Evolutionary conservation across 768 basidiomycete genomes (phyloP).

Genomic region (Mycena rebaudengoi): DNA sequence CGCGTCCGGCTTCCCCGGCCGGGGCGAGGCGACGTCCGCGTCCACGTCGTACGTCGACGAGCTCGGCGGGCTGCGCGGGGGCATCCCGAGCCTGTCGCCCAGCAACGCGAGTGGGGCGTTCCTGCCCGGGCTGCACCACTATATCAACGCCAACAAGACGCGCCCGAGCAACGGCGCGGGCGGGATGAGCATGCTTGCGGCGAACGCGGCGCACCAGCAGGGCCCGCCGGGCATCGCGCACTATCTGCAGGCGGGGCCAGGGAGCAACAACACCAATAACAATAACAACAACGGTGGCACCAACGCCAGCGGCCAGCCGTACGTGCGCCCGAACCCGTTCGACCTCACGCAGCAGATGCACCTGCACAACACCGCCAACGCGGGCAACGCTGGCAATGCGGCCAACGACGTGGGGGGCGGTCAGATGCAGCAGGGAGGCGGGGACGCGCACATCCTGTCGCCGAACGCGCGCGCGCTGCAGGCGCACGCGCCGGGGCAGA

Average conservation of each 20-base stretch:
- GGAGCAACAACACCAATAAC: constrained; percentile 40
- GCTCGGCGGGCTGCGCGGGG: constrained; percentile 44
- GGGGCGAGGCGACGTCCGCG: constrained; percentile 22
- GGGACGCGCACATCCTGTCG: constrained; percentile 53
- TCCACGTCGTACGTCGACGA: constrained; percentile 42
- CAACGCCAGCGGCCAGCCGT: constrained; percentile 31
- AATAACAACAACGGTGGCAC: constrained; percentile 1
- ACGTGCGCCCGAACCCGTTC: constrained; percentile 54
- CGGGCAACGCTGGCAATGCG: background rate
- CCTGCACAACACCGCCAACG: constrained; percentile 22
- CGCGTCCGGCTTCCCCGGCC: constrained; percentile 47
- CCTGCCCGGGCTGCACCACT: constrained; percentile 75
- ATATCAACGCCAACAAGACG: constrained; percentile 39
- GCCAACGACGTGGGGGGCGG: constrained; percentile 57
- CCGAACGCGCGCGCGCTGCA: constrained; percentile 84
- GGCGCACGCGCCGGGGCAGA: constrained; percentile 89
- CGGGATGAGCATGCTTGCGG: constrained; percentile 2
- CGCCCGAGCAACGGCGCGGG: background rate
- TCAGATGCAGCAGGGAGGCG: constrained; percentile 50
- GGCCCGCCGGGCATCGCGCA: constrained; percentile 19
- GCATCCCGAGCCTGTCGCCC: constrained; percentile 52
- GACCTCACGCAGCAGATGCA: constrained; percentile 51
- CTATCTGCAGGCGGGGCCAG: constrained; percentile 25
- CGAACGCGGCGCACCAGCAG: constrained; percentile 16
- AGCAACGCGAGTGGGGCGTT: constrained; percentile 88